Evolutionary conservation across 75 land plant genomes (phyloP).

Genomic region (Cryptomeria japonica): DNA sequence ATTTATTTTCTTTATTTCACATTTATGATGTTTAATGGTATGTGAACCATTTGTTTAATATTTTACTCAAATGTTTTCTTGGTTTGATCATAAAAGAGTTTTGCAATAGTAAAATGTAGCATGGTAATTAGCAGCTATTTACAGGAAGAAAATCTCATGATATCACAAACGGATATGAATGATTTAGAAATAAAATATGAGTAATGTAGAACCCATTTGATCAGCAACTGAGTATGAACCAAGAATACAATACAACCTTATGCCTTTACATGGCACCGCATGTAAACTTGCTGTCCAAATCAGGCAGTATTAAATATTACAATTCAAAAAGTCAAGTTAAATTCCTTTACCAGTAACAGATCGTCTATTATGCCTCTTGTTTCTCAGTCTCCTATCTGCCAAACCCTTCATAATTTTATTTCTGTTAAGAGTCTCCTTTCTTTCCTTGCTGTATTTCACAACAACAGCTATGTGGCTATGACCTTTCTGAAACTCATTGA

Average conservation of each 20-base stretch:
- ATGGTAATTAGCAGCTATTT: neutral
- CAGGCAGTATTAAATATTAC: neutral
- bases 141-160: neutral
- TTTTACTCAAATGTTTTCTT: neutral
- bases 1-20: neutral
- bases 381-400: conserved; percentile 27
- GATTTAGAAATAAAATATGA: neutral
- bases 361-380: conserved; percentile 11
- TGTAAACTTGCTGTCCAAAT: neutral
- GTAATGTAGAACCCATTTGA: neutral
- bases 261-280: neutral
- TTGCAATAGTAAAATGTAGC: neutral
- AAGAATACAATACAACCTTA: neutral
- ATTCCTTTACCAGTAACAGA: conserved; percentile 13
- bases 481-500: conserved; percentile 81
- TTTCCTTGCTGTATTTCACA: conserved; percentile 47
- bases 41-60: neutral
- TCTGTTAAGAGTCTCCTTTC: conserved; percentile 12
- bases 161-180: neutral
- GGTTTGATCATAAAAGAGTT: neutral
- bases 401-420: conserved; percentile 12
- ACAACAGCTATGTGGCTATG: conserved; percentile 91
- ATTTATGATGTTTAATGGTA: neutral
- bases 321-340: neutral
- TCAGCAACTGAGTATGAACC: neutral